These are phyloP conservation scores for Kluyveromyces sp. DNA, from an alignment of 1,139 yeast species.

Conservation along the genomic window DNA sequence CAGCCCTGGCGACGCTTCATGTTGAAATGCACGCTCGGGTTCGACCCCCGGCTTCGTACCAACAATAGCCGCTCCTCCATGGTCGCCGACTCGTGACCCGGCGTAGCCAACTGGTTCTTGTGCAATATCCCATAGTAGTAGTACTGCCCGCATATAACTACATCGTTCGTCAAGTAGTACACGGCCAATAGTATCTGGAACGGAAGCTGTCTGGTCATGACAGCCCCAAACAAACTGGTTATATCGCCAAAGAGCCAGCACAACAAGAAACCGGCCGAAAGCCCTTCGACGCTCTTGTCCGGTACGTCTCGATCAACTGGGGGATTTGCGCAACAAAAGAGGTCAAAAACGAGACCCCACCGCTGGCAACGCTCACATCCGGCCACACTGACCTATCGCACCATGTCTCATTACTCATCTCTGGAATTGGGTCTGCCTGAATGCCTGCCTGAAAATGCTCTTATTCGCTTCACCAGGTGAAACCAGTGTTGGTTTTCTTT, in stretches of 20 bases:
- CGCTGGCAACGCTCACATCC: slow-evolving; percentile 32
- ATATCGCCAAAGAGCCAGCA: slow-evolving; percentile 86
- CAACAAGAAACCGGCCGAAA: slow-evolving; percentile 65
- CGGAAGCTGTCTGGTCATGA: slow-evolving; percentile 63
- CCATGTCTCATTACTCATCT: slow-evolving; percentile 1
- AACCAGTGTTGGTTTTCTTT: too few species aligned
- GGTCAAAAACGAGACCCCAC: slow-evolving; percentile 46
- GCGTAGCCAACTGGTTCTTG: slow-evolving; percentile 31
- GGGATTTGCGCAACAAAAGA: slow-evolving; percentile 90
- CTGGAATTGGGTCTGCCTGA: not conserved
- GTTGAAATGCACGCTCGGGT: not conserved
- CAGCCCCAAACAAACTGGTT: slow-evolving; percentile 70
- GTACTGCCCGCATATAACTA: slow-evolving; percentile 65
- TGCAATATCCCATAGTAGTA: slow-evolving; percentile 52
- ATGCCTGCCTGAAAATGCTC: not conserved
- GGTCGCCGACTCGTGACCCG: slow-evolving; percentile 31
- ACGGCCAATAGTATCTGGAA: slow-evolving; percentile 71
- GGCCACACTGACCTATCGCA: slow-evolving; percentile 21
- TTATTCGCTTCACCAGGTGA: not conserved
- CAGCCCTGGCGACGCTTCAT: not conserved
- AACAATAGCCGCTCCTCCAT: slow-evolving; percentile 9
- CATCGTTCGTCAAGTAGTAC: slow-evolving; percentile 70
- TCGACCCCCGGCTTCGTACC: slow-evolving; percentile 6
- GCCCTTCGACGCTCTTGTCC: slow-evolving; percentile 78
- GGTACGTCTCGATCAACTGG: slow-evolving; percentile 70